A percentile compares a stretch with the other conserved stretches of the same genome.
These are phyloP conservation scores for Coccomyxa sp. DNA, from an alignment of 139 green algal species.

Conservation along the genomic window DNA sequence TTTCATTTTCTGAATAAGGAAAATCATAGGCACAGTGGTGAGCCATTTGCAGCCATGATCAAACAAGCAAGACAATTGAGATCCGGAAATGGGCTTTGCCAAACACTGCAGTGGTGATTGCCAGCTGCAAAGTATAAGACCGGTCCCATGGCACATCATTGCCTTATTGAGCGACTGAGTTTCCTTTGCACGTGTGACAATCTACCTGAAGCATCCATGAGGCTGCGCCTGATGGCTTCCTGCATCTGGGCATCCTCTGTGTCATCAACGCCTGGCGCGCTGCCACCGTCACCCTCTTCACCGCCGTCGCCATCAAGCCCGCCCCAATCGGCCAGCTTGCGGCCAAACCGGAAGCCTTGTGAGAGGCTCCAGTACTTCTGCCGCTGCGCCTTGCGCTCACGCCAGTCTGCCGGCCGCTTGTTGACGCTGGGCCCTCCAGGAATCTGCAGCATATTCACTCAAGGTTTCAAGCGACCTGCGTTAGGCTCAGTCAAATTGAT, in stretches of 20 bases:
- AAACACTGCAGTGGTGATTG: too few relatives aligned
- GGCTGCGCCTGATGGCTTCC: slow-evolving; percentile 59
- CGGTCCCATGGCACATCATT: too few relatives aligned
- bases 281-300: neutral
- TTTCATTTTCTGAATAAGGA: neutral
- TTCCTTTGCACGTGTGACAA: neutral
- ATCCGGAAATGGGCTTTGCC: neutral
- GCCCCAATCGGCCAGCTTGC: slow-evolving; percentile 84
- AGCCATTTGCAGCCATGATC: neutral
- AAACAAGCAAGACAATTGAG: neutral
- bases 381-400: slow-evolving; percentile 51
- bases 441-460: too few relatives aligned
- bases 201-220: slow-evolving; percentile 11
- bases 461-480: too few relatives aligned
- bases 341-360: slow-evolving; percentile 79
- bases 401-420: slow-evolving; percentile 43
- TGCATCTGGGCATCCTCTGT: slow-evolving; percentile 64
- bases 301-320: neutral
- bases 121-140: too few relatives aligned
- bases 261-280: slow-evolving; percentile 5
- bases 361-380: slow-evolving; percentile 79
- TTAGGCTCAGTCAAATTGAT: too few relatives aligned
- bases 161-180: too few relatives aligned
- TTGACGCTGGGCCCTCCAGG: too few relatives aligned
- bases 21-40: too few relatives aligned